phyloP scores from a whole-genome alignment of 78 protist genomes.

The Emiliania huxleyi region DNA sequence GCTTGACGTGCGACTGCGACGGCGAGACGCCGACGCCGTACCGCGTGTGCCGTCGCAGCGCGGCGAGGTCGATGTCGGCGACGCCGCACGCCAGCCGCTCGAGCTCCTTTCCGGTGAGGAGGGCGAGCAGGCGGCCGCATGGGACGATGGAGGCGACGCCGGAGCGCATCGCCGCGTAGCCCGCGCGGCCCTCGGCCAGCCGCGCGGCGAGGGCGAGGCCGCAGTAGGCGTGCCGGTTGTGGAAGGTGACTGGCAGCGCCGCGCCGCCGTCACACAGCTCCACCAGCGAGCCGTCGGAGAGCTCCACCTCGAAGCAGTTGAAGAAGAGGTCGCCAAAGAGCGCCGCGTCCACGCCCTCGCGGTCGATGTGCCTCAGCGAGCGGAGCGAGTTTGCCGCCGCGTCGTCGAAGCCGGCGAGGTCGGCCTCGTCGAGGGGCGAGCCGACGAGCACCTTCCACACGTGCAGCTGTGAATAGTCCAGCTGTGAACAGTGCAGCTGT shows the following conservation, averaged over 20 bases:
- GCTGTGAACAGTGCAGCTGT: too few relatives aligned
- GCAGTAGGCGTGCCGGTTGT: neutral
- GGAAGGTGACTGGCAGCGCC: neutral
- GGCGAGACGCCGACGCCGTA: neutral
- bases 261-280: neutral
- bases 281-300: neutral
- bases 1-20: neutral
- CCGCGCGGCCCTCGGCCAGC: neutral
- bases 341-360: neutral
- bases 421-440: neutral
- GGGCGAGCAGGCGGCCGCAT: neutral
- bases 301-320: neutral
- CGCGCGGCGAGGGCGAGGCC: neutral
- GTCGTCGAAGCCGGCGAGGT: neutral
- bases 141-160: slow-evolving; percentile 32
- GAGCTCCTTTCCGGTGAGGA: slow-evolving; percentile 25
- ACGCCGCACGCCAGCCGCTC: neutral
- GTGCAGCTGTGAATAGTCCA: too few relatives aligned
- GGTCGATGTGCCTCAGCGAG: neutral
- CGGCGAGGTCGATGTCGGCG: neutral
- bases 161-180: neutral
- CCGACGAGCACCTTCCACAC: too few relatives aligned
- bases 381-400: neutral
- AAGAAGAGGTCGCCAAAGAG: neutral
- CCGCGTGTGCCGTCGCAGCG: neutral